Base-by-base conservation (phyloP, 371 early-diverging fungal species). In the Lichtheimia ramosa region DNA sequence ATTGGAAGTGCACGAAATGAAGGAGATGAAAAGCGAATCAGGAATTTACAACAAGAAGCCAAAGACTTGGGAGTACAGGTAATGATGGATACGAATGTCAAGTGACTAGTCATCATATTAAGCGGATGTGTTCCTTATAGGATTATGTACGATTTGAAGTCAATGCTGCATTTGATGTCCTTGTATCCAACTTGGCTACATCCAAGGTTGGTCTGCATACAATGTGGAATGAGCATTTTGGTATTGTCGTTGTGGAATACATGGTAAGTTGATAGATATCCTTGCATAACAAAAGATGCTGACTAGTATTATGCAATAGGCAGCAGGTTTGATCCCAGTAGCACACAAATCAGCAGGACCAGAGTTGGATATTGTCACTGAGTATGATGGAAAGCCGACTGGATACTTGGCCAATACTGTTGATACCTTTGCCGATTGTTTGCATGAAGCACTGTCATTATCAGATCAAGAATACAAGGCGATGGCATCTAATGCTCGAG, bases 201-300 rank as follows among this genome's bases (percentile, higher is more conserved):
- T 83, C 89, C n/a, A 76, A 78, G 50, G 74, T 96, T 41, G 99
- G 97, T 0, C 53, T 98, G 18, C 97, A 97, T 67, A 92, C 97
- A 14, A 98, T 98, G 99, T 79, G 83, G 74, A 90, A 97, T 64
- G 99, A 98, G 67, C 99, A 98, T 69, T 98, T 98, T 79, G 99
- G 99, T 15, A 98, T 98, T 64, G 89, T 92, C 21, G 86, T 97
- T 43, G 94, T 98, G 2, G 99, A 98, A 74, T 96, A 94, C 62
- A 95, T 96, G 96, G 90, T 92, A 77, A 43, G 66, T 20, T 40
- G 7, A 18, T 2, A 16, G n/a, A 8, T 27, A 14, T 7, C 15
- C 43, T 41, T 21, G 21, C 39, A 18, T 20, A 48, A 28, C 16
- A 34, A 8, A 10, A 4, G 28, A 14, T 39, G n/a, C 39, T n/a